Evolutionary conservation across 73 alveolate genomes (phyloP), one percentile per base, ranked within the genome.

Genomic region (Paramecium pentaurelia): DNA sequence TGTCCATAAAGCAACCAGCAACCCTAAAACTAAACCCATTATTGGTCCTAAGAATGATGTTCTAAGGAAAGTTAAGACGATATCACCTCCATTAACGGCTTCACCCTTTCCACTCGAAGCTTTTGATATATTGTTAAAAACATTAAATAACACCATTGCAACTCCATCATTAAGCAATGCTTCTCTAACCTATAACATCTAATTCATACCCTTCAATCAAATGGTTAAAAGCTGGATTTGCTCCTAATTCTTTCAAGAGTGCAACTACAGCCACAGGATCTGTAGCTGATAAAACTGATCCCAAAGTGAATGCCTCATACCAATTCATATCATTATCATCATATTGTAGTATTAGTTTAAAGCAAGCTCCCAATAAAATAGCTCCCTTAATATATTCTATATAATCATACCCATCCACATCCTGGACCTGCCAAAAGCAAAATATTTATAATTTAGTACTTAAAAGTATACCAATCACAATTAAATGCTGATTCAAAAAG

Each of bases 191-290:
- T 60, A 60, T 60, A 60, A 5, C 14, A 27, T 60, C 32, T 94
- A 86, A 1, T 60, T 22, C 7, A 9, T 60, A 60, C 86, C 68
- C 68, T 51, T 94, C 97, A 58, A 94, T 94, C 32, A 94, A 88
- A 4, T 92, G 92, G 20, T 93, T 75, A 60, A 86, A 77, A 18
- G 94, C 86, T 32, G 92, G 77, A 9, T 95, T 85, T 6, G 97
- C 97, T 38, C 97, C 97, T n/a, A 94, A 44, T 58, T 92, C 95
- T 45, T 94, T 94, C 20, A 94, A 80, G 20, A 94, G 77, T 11
- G 97, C 91, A 8, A 94, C 97, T 11, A 94, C 97, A 14, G 97
- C 97, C 9, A 94, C 97, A 28, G 97, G 97, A 68, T 94, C 97
- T 9, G 97, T 94, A n/a, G 97, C 97, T 16, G 95, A 94, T 28